Evolutionary conservation across 1,284 basidiomycete genomes (phyloP).

Genomic region (Sphaerobolus stellatus): DNA sequence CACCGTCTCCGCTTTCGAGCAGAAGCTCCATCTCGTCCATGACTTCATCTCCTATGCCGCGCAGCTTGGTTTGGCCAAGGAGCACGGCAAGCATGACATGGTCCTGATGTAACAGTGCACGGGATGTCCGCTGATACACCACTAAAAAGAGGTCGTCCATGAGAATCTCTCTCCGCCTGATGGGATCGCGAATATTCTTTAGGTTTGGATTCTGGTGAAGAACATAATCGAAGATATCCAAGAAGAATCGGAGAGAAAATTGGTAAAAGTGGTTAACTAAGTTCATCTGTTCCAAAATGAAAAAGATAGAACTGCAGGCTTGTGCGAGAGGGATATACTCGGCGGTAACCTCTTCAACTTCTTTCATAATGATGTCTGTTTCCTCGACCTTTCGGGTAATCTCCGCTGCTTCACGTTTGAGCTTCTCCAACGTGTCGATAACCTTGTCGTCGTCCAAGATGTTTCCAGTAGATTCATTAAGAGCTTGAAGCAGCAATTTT

Average conservation of each 20-base stretch:
- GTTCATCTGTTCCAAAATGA: slow-evolving; percentile 93
- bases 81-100: slow-evolving; percentile 90
- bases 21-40: slow-evolving; percentile 87
- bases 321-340: slow-evolving; percentile 95
- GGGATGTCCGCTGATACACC: slow-evolving; percentile 87
- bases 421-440: slow-evolving; percentile 93
- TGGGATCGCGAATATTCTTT: slow-evolving; percentile 73
- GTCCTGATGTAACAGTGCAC: slow-evolving; percentile 89
- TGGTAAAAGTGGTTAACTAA: slow-evolving; percentile 98
- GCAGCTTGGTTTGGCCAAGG: slow-evolving; percentile 87
- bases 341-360: slow-evolving; percentile 93
- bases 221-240: slow-evolving; percentile 96
- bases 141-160: slow-evolving; percentile 89
- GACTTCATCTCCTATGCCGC: slow-evolving; percentile 76
- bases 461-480: slow-evolving; percentile 96
- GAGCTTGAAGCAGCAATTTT: slow-evolving; percentile 88
- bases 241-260: slow-evolving; percentile 97
- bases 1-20: slow-evolving; percentile 80
- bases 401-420: slow-evolving; percentile 97
- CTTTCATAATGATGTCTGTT: slow-evolving; percentile 93
- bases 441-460: slow-evolving; percentile 99
- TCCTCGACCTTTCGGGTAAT: slow-evolving; percentile 97
- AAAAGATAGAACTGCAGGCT: slow-evolving; percentile 96
- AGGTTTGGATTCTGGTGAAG: slow-evolving; percentile 91
- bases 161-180: slow-evolving; percentile 78